A percentile compares a stretch with the other conserved stretches of the same genome.
phyloP scores from a whole-genome alignment of 129 eudicot species.

The carrot (Daucus carota) region DNA sequence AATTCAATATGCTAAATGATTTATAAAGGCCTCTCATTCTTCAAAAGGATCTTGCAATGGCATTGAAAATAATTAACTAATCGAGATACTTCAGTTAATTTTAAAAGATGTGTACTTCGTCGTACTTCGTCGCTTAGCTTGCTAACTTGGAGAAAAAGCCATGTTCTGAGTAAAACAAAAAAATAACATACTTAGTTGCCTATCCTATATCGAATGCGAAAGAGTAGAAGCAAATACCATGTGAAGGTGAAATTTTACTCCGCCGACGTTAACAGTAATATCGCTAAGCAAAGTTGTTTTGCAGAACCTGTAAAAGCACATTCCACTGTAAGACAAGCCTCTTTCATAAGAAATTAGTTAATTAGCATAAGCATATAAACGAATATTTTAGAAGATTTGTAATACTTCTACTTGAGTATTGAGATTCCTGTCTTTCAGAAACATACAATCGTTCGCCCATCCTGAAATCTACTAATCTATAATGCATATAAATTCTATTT shows the following conservation, averaged over 20 bases:
- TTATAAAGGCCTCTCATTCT: background rate
- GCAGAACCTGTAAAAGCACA: slow-evolving; percentile 12
- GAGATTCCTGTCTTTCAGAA: background rate
- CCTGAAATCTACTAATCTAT: background rate
- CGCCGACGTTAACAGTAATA: slow-evolving; percentile 3
- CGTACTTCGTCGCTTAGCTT: background rate
- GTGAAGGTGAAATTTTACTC: slow-evolving; percentile 14
- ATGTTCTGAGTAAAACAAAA: too few relatives aligned
- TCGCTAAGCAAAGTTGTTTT: slow-evolving; percentile 13
- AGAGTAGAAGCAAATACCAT: slow-evolving; percentile 10
- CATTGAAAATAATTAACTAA: background rate
- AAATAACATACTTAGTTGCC: background rate
- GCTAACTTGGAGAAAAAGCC: background rate
- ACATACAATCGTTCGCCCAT: background rate
- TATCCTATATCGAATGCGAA: background rate
- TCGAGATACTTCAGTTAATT: background rate
- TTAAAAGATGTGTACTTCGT: background rate
- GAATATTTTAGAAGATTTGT: background rate
- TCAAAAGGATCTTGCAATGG: background rate
- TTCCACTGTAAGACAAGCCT: background rate
- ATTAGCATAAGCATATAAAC: background rate
- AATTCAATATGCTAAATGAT: background rate
- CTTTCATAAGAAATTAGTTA: background rate
- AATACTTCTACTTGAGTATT: background rate
- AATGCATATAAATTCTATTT: background rate